These are phyloP conservation scores for Coemansia asiatica DNA, from an alignment of 192 early-diverging fungal species.

Conservation along the genomic window DNA sequence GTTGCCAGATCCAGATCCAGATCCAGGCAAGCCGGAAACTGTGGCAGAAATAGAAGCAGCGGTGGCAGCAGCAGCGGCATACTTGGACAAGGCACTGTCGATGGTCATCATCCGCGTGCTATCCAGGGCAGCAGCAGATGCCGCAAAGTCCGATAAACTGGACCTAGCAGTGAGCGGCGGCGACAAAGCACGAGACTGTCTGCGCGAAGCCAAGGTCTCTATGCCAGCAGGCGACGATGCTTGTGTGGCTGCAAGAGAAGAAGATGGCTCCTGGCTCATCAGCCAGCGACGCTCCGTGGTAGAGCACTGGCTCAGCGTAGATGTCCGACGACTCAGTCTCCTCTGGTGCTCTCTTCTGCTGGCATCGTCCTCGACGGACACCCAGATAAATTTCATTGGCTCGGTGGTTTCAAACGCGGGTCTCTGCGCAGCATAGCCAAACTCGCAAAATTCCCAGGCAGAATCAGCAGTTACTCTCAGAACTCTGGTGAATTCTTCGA, in stretches of 20 bases:
- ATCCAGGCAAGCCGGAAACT: neutral
- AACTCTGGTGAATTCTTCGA: slow-evolving; percentile 37
- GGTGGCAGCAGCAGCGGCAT: slow-evolving; percentile 7
- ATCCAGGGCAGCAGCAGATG: slow-evolving; percentile 2
- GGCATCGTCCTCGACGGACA: neutral
- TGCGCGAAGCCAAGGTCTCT: slow-evolving; percentile 20
- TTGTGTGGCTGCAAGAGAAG: neutral
- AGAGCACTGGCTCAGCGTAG: slow-evolving; percentile 52
- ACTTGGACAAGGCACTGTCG: slow-evolving; percentile 13
- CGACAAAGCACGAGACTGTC: slow-evolving; percentile 35
- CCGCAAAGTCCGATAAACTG: slow-evolving; percentile 40
- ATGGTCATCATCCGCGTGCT: slow-evolving; percentile 16
- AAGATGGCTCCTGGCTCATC: slow-evolving; percentile 3
- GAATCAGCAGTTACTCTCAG: slow-evolving; percentile 19
- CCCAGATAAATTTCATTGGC: slow-evolving; percentile 21
- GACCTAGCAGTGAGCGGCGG: slow-evolving; percentile 40
- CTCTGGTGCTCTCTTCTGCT: slow-evolving; percentile 1
- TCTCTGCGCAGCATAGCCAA: slow-evolving; percentile 27
- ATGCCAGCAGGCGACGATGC: too few relatives aligned
- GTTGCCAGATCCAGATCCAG: neutral
- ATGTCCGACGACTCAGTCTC: slow-evolving; percentile 21
- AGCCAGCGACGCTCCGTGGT: slow-evolving; percentile 54
- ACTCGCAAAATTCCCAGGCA: slow-evolving; percentile 33
- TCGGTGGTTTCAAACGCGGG: slow-evolving; percentile 24
- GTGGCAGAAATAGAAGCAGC: slow-evolving; percentile 4